These are phyloP conservation scores for Cucurbitaria berberidis DNA, from an alignment of 2,329 filamentous ascomycete species.

Conservation along the genomic window DNA sequence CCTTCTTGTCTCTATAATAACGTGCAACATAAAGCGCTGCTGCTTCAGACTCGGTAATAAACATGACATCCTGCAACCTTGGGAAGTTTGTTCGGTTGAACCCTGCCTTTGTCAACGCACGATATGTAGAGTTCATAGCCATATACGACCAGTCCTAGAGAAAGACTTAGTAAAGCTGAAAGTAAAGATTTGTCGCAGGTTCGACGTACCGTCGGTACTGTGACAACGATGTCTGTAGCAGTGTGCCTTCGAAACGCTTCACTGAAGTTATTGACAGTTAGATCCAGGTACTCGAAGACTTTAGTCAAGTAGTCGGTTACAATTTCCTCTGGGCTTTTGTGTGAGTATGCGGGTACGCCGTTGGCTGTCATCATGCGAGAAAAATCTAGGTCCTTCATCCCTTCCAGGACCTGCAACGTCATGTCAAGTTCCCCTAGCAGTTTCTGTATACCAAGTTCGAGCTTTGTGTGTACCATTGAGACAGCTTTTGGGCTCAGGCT, in stretches of 20 bases:
- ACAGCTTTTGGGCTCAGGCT: constrained; percentile 27
- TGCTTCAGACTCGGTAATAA: constrained; percentile 41
- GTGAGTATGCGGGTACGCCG: constrained; percentile 23
- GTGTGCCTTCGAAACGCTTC: constrained; percentile 7
- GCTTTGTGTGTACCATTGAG: constrained; percentile 40
- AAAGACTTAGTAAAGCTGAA: not conserved
- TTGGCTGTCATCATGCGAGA: not conserved
- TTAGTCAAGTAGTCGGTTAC: constrained; percentile 36
- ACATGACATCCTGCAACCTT: constrained; percentile 25
- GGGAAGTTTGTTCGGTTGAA: constrained; percentile 36
- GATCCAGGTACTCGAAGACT: constrained; percentile 22
- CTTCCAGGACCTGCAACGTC: constrained; percentile 33
- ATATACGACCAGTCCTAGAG: constrained; percentile 34
- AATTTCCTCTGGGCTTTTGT: constrained; percentile 33
- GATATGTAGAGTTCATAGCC: constrained; percentile 37
- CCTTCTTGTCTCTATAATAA: constrained; percentile 21
- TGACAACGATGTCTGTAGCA: constrained; percentile 38
- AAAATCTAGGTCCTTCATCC: constrained; percentile 37
- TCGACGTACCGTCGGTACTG: constrained; percentile 25
- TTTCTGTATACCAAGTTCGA: constrained; percentile 33
- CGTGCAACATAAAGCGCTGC: constrained; percentile 36
- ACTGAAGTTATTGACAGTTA: constrained; percentile 15
- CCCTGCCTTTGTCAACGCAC: constrained; percentile 32
- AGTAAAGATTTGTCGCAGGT: too few species aligned
- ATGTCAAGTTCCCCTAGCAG: constrained; percentile 33